phyloP scores from a whole-genome alignment of 495 filamentous ascomycete genomes.

The Podospora anserina region DNA sequence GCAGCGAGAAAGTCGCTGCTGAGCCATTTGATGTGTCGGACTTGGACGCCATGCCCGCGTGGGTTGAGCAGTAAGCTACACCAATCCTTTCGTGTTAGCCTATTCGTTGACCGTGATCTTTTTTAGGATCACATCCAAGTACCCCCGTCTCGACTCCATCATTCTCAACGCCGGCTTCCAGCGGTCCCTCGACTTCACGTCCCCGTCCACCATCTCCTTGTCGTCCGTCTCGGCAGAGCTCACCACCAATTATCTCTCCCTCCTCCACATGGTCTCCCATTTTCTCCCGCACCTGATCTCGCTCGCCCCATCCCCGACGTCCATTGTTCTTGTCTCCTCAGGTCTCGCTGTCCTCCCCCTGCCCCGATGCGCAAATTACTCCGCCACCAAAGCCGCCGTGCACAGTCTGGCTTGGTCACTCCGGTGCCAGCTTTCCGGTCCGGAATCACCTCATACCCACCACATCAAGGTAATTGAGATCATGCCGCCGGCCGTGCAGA shows the following conservation, averaged over 20 bases:
- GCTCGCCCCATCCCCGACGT: slow-evolving; percentile 29
- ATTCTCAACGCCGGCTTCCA: slow-evolving; percentile 60
- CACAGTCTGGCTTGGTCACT: slow-evolving; percentile 56
- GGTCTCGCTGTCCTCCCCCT: slow-evolving; percentile 55
- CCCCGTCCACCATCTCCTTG: slow-evolving; percentile 57
- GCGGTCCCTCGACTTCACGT: slow-evolving; percentile 57
- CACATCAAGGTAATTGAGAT: slow-evolving; percentile 60
- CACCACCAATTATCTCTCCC: slow-evolving; percentile 64
- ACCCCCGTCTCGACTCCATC: slow-evolving; percentile 57
- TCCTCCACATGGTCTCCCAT: slow-evolving; percentile 56
- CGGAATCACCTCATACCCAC: slow-evolving; percentile 9
- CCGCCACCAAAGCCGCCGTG: slow-evolving; percentile 57
- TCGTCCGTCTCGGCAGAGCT: slow-evolving; percentile 53
- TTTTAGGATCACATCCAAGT: slow-evolving; percentile 51
- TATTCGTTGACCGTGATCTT: neutral
- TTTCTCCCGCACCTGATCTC: slow-evolving; percentile 62
- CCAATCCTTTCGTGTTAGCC: neutral
- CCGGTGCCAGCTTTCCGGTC: slow-evolving; percentile 52
- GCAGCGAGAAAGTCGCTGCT: slow-evolving; percentile 49
- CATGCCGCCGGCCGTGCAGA: slow-evolving; percentile 66
- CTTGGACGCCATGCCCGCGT: slow-evolving; percentile 54
- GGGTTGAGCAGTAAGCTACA: slow-evolving; percentile 46
- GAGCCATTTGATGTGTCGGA: slow-evolving; percentile 64
- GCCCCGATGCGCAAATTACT: slow-evolving; percentile 52
- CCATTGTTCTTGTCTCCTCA: slow-evolving; percentile 51